These are phyloP conservation scores for Geotrichum macrosporum DNA, from an alignment of 1,139 yeast genomes.

Conservation along the genomic window DNA sequence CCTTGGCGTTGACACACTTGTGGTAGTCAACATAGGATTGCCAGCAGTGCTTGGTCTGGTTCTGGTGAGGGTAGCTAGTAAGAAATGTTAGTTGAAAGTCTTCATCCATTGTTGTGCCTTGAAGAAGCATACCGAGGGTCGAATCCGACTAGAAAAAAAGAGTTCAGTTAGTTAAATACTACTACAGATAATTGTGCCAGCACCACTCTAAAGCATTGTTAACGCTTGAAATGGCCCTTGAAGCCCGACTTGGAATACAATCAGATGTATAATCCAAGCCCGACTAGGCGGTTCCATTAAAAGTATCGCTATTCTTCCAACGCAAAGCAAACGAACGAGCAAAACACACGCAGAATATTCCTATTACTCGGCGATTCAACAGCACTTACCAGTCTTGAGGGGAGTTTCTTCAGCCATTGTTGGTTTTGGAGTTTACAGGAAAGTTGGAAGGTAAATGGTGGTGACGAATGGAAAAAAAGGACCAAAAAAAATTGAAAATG, in stretches of 20 bases:
- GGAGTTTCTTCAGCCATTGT: constrained; percentile 40
- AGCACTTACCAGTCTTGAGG: constrained; percentile 80
- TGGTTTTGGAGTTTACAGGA: constrained; percentile 1
- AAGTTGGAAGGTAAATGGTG: constrained; percentile 12
- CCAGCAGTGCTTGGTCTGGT: constrained; percentile 98
- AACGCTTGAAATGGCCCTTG: background rate
- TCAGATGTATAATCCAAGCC: too few relatives aligned
- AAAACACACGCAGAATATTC: background rate
- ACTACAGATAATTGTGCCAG: too few relatives aligned
- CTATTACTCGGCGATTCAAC: background rate
- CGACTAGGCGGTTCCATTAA: too few relatives aligned
- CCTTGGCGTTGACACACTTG: constrained; percentile 94
- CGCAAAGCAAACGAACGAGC: background rate
- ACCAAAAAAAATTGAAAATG: constrained; percentile 3
- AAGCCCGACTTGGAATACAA: background rate
- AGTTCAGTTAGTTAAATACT: too few relatives aligned
- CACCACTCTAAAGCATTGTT: too few relatives aligned
- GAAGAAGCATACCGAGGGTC: constrained; percentile 22
- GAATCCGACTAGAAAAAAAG: constrained; percentile 19
- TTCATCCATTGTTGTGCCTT: background rate
- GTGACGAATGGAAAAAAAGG: constrained; percentile 4
- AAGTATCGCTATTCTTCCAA: too few relatives aligned
- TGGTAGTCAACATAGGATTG: constrained; percentile 96
- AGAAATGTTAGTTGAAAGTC: background rate
- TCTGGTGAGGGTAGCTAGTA: constrained; percentile 65